Base-by-base conservation (phyloP, 495 filamentous ascomycete genomes). In the Chaetomium tenue region DNA sequence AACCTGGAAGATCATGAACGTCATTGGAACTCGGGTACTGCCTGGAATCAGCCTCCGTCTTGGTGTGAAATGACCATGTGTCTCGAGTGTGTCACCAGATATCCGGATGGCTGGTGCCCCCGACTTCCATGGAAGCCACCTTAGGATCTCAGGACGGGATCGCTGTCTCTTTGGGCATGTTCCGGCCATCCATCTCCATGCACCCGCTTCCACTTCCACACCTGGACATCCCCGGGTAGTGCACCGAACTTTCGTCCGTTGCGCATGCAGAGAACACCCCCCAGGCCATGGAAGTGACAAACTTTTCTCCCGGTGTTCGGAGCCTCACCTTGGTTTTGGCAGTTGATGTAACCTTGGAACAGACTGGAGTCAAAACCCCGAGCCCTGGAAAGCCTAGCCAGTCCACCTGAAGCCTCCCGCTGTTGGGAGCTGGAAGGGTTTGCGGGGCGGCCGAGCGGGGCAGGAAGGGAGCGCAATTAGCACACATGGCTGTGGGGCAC, bases 401-500 rank as follows among this genome's bases (percentile, higher is more conserved):
- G 52, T 30, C 52, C 52, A 20, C 51, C 18, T 55, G 26, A 33
- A 55, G 3, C 4, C 52, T 55, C 28, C 4, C 52, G 37, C 28
- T 16, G 23, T 28, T 39, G 53, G 18, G 53, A 28, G 53, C 53
- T 56, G 53, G 53, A 37, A 7, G 20, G 54, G 28, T 30, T 12
- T 57, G 54, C 37, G 33, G 54, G 37, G 37, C 33, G 54, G 25
- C 3, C 33, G 37, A 42, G 54, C 54, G 54, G 54, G 54, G 54
- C 54, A 57, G 13, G 4, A 12, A 23, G n/a, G 54, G 33, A 57
- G 33, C 33, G 33, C n/a, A 55, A 20, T 55, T 55, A 55, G 26
- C 26, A 33, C 30, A 2, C 57, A 60, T 20, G 57, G 57, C 28
- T 48, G 56, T 55, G 57, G 57, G 57, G 63, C 54, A 54, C 22